Evolutionary conservation across 805 yeast species (phyloP), one percentile per base, ranked within the genome.

Genomic region (Candida andamanensis): DNA sequence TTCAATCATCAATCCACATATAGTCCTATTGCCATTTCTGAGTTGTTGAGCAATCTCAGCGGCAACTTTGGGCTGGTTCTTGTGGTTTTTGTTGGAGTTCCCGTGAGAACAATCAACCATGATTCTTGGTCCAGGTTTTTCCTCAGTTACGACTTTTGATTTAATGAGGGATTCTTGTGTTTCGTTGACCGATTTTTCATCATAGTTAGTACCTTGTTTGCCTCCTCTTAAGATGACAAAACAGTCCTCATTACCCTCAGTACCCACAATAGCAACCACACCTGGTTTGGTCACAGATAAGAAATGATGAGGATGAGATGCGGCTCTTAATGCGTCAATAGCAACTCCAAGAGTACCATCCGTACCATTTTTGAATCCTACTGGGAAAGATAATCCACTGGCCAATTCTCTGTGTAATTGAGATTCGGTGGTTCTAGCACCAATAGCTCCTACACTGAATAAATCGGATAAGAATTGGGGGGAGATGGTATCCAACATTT

Each of bases 101-200:
- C 96, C 98, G 63, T 92, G 98, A 28, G 97, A 89, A 66, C 96
- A 92, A 66, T 92, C 98, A 41, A 92, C 83, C 98, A 92, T 92
- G 49, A 86, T 60, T 72, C 63, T 49, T 64, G 71, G 60, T 39
- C 57, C 61, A 37, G 69, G 79, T 46, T 71, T 62, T 19, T 31
- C 38, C 7, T 32, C 41, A 17, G 30, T 36, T 4, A 42, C 37
- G 14, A 39, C 31, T 21, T 64, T 58, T 24, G 67, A 56, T 42
- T 64, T 62, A 29, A 53, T 44, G 47, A 85, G 74, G 55, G 75
- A 74, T 19, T 58, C 67, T 66, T 86, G 81, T 42, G 94, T 92
- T 24, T 71, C 80, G 25, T 72, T 67, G 24, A 92, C 85, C n/a
- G 83, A 74, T 36, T 66, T 74, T 43, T 76, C 82, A 57, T 87